Evolutionary conservation across 345 rosid species (phyloP).

Genomic region (Bruguiera parviflora): DNA sequence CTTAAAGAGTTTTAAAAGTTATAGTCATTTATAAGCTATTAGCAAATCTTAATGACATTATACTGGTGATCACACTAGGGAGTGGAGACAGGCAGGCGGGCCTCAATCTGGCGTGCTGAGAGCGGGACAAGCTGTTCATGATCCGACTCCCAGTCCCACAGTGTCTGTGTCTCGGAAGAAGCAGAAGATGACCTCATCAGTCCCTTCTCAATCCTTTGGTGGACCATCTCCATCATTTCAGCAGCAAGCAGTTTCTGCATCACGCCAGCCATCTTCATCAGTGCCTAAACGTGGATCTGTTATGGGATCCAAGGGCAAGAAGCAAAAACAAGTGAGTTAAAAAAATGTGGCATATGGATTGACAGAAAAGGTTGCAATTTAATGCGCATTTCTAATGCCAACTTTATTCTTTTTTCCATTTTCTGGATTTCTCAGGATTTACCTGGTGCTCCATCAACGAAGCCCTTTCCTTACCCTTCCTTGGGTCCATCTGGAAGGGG

Average conservation of each 20-base stretch:
- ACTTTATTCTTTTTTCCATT: neutral
- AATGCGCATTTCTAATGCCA: neutral
- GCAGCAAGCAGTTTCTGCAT: conserved; percentile 47
- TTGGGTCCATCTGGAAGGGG: conserved; percentile 59
- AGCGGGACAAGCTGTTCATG: conserved; percentile 54
- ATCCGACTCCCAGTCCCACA: conserved; percentile 68
- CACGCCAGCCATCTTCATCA: conserved; percentile 59
- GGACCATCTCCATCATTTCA: conserved; percentile 60
- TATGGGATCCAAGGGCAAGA: conserved; percentile 60
- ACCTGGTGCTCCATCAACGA: conserved; percentile 58
- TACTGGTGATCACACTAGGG: conserved; percentile 45
- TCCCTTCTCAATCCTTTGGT: conserved; percentile 59
- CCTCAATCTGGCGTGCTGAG: conserved; percentile 51
- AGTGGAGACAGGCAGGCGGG: conserved; percentile 82
- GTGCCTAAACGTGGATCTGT: conserved; percentile 56
- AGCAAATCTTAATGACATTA: conserved; percentile 8
- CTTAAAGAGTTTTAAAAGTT: neutral
- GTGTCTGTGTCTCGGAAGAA: conserved; percentile 73
- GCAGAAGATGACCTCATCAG: conserved; percentile 53
- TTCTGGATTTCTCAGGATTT: conserved; percentile 42
- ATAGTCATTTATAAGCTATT: conserved; percentile 9
- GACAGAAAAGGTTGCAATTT: neutral
- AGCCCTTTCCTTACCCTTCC: conserved; percentile 50
- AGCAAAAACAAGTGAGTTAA: conserved; percentile 66
- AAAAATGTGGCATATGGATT: conserved; percentile 4